phyloP scores from a whole-genome alignment of 179 eudicot genomes.

The Corrigiola litoralis region DNA sequence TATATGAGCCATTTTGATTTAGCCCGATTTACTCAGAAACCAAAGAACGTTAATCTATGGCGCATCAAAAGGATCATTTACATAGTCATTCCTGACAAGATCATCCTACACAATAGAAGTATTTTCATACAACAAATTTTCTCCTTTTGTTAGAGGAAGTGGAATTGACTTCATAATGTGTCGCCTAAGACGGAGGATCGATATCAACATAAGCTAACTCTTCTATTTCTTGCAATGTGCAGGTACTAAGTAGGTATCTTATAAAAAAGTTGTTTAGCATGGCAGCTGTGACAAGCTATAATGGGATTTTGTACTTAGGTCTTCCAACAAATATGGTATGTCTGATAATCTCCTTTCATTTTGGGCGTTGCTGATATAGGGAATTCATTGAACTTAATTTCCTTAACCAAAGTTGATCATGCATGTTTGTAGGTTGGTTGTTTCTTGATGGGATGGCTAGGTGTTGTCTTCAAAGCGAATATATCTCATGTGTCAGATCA shows the following conservation, averaged over 20 bases:
- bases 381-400: neutral
- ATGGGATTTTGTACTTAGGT: constrained; percentile 55
- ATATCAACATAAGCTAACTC: neutral
- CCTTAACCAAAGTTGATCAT: neutral
- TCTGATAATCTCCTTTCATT: neutral
- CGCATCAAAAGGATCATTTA: no score
- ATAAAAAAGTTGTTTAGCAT: constrained; percentile 54
- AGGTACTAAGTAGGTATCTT: constrained; percentile 64
- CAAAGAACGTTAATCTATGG: no score
- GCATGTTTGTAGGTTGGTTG: constrained; percentile 56
- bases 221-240: neutral
- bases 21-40: no score
- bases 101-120: no score
- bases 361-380: neutral
- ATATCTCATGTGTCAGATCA: constrained; percentile 52
- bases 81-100: no score
- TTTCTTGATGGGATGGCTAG: constrained; percentile 94
- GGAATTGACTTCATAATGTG: no score
- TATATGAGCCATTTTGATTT: no score
- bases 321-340: constrained; percentile 91
- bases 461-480: constrained; percentile 69
- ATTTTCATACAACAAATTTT: no score
- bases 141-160: no score
- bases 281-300: constrained; percentile 52
- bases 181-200: no score